Base-by-base conservation (phyloP, 305 asterid genomes). In the Solanum chacoense region DNA sequence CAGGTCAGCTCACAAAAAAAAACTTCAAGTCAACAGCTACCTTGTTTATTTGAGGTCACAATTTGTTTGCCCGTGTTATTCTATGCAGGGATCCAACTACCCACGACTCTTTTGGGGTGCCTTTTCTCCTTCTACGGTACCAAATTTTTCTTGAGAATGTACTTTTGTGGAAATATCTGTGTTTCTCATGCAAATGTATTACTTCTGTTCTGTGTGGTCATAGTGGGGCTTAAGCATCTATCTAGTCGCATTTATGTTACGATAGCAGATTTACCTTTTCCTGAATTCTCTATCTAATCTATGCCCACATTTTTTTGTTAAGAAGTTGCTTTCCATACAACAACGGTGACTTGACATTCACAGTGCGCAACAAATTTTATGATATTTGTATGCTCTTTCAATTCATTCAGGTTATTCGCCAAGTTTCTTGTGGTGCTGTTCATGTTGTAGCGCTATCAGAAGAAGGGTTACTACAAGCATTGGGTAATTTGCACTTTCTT, bases 361-460 rank as follows among this genome's bases (percentile, higher is more conserved):
- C 74, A 84, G 11, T 22, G 31, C 2, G 3, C 74, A 20, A 20
- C 73, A 31, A 20, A 31, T 50, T 31, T 84, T 88, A 75, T 87
- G 29, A 18, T 40, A 28, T 69, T 26, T 75, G n/a, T 78, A 55
- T 65, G 18, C 78, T 75, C 86, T n/a, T 86, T 32, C 80, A 10
- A 20, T 55, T 59, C 65, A 65, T 95, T 87, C 93, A 97, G 99
- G 93, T 92, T 88, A 93, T 98, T 93, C 91, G 91, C 86, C 98
- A 98, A 93, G 98, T 98, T 90, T 95, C 99, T 77, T 98, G 99
- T 92, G 99, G 99, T 85, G 98, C 99, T 92, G 98, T 89, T 94
- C 99, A 98, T 67, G 97, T 93, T 87, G 97, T 95, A 89, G 98
- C 97, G 86, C 92, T 98, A 87, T 96, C 99, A 50, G 99, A 95